phyloP scores from a whole-genome alignment of 2,329 filamentous ascomycete species.

The Apiospora kogelbergensis region DNA sequence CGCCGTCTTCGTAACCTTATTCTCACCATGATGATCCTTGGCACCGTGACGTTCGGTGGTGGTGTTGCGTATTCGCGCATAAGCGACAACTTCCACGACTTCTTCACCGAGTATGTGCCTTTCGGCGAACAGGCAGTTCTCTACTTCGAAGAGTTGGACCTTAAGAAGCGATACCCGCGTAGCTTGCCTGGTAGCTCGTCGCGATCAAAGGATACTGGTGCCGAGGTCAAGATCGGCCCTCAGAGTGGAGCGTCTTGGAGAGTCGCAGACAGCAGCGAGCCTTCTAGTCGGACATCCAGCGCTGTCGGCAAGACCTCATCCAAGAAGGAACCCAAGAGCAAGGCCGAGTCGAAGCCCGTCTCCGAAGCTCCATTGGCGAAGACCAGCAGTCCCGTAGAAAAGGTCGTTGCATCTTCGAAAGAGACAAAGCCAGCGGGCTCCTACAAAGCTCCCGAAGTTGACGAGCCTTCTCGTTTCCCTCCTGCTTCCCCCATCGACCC shows the following conservation, averaged over 20 bases:
- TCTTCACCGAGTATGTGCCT: conserved; percentile 96
- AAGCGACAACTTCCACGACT: conserved; percentile 98
- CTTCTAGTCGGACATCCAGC: conserved; percentile 28
- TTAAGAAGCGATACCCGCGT: conserved; percentile 76
- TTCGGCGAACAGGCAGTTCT: conserved; percentile 93
- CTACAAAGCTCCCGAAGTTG: conserved; percentile 60
- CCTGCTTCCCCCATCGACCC: conserved; percentile 74
- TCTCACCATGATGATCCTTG: conserved; percentile 73
- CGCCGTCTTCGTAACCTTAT: conserved; percentile 77
- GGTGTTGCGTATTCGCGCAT: conserved; percentile 91
- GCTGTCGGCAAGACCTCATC: conserved; percentile 28
- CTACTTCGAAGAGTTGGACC: conserved; percentile 94
- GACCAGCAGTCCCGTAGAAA: conserved; percentile 16
- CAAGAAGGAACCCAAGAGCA: conserved; percentile 20
- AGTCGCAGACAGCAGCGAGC: conserved; percentile 30
- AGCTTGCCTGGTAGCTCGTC: conserved; percentile 40
- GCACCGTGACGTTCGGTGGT: conserved; percentile 77
- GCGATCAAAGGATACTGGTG: conserved; percentile 60
- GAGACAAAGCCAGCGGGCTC: conserved; percentile 24
- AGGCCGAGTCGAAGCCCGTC: conserved; percentile 25
- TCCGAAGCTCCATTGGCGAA: conserved; percentile 21
- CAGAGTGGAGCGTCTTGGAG: conserved; percentile 79
- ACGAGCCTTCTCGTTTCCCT: conserved; percentile 64
- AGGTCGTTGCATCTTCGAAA: conserved; percentile 20
- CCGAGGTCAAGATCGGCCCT: conserved; percentile 78